A percentile compares a stretch with the other conserved stretches of the same genome.
These are phyloP conservation scores for Monilinia fructicola DNA, from an alignment of 2,329 filamentous ascomycete species.

Conservation along the genomic window DNA sequence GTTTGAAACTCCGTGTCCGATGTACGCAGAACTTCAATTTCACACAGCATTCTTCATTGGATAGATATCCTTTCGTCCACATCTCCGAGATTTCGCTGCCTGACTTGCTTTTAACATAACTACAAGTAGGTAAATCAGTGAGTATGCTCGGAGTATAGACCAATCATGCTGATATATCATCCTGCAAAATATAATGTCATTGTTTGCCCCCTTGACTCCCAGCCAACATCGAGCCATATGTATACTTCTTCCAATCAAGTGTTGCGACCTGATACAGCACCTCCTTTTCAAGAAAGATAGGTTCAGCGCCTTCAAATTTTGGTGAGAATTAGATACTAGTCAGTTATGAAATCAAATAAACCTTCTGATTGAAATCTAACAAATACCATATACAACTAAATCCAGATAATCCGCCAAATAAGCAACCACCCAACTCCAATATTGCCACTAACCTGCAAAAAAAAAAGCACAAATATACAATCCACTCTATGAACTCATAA, in stretches of 20 bases:
- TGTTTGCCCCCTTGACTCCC: too few relatives aligned
- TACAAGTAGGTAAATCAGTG: too few relatives aligned
- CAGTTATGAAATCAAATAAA: neutral
- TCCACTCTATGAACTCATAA: neutral
- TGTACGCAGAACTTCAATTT: neutral
- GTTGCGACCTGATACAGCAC: too few relatives aligned
- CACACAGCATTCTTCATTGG: neutral
- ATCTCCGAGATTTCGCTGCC: neutral
- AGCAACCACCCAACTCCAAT: neutral
- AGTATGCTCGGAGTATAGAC: neutral
- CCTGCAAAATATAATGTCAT: too few relatives aligned
- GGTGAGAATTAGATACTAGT: too few relatives aligned
- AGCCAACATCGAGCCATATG: too few relatives aligned
- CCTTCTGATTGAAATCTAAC: constrained; percentile 8
- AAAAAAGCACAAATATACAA: constrained; percentile 4
- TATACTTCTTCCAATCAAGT: too few relatives aligned
- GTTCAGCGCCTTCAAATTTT: neutral
- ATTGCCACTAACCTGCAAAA: neutral
- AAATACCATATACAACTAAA: neutral
- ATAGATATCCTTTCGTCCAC: neutral
- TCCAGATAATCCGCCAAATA: neutral
- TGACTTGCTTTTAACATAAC: neutral
- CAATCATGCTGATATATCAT: neutral
- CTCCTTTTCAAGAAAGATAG: neutral
- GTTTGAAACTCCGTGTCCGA: constrained; percentile 5